These are phyloP conservation scores for Podospora pseudoanserina DNA, from an alignment of 495 filamentous ascomycete species.

Conservation along the genomic window DNA sequence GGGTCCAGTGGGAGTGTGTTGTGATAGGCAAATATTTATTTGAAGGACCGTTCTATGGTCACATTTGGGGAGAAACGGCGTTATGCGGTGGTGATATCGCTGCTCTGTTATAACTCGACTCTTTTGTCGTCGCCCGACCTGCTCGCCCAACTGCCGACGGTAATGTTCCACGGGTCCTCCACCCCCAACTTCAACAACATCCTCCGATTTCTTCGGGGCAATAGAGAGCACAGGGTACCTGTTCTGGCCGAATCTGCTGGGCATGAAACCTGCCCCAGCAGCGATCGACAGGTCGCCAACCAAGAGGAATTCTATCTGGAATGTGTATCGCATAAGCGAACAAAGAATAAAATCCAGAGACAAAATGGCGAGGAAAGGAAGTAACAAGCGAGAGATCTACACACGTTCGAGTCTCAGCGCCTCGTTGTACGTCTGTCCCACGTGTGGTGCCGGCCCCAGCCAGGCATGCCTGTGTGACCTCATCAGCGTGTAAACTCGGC, in stretches of 20 bases:
- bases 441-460: background rate
- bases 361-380: constrained; percentile 4
- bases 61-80: background rate
- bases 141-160: constrained; percentile 13
- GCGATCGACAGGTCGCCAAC: constrained; percentile 14
- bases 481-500: background rate
- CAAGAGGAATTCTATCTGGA: constrained; percentile 6
- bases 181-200: background rate
- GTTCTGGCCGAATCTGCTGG: background rate
- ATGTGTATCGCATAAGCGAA: background rate
- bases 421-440: background rate
- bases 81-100: background rate
- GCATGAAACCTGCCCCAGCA: constrained; percentile 14
- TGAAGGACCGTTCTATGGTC: background rate
- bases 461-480: background rate
- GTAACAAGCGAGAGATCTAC: constrained; percentile 10
- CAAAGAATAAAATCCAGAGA: background rate
- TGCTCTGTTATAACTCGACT: background rate
- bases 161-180: constrained; percentile 1
- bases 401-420: background rate
- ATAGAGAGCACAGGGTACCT: no score
- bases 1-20: no score
- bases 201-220: background rate
- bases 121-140: background rate
- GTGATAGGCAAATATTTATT: no score